Conservation (phyloP, 495 filamentous ascomycete genomes). For the Podospora tetraspora region DNA sequence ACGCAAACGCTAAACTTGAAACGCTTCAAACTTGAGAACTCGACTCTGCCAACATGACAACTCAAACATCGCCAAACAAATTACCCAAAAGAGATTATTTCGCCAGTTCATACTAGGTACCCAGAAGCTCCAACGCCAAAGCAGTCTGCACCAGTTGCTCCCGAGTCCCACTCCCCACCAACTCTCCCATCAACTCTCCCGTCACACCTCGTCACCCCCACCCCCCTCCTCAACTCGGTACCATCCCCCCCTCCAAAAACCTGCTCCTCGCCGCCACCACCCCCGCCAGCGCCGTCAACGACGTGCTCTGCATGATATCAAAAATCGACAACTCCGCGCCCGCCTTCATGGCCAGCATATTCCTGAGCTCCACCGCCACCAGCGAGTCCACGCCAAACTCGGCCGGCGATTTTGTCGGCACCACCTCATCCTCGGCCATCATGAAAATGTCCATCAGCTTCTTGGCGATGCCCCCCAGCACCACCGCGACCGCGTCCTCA, state of each 20-base stretch:
- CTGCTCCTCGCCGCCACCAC: conserved; percentile 22
- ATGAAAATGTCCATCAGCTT: conserved; percentile 35
- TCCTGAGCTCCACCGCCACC: conserved; percentile 45
- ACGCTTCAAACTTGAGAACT: background rate
- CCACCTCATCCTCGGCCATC: conserved; percentile 33
- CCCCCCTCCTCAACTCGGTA: background rate
- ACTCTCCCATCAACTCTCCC: too few relatives aligned
- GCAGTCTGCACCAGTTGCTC: background rate
- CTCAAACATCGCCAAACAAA: background rate
- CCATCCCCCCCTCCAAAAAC: conserved; percentile 1
- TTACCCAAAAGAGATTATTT: background rate
- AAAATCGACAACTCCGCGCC: conserved; percentile 39
- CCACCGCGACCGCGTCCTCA: conserved; percentile 6
- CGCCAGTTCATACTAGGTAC: background rate
- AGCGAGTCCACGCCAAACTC: conserved; percentile 45
- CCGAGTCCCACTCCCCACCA: too few relatives aligned
- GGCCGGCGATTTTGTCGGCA: conserved; percentile 19
- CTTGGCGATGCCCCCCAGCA: conserved; percentile 18
- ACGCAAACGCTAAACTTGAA: background rate
- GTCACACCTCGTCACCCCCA: too few relatives aligned
- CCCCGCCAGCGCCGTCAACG: conserved; percentile 25
- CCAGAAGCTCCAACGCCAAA: background rate
- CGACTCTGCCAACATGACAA: background rate
- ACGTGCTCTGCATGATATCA: conserved; percentile 37
- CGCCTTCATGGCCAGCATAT: conserved; percentile 34